Evolutionary conservation across 768 basidiomycete genomes (phyloP).

Genomic region (Mycena galopus): DNA sequence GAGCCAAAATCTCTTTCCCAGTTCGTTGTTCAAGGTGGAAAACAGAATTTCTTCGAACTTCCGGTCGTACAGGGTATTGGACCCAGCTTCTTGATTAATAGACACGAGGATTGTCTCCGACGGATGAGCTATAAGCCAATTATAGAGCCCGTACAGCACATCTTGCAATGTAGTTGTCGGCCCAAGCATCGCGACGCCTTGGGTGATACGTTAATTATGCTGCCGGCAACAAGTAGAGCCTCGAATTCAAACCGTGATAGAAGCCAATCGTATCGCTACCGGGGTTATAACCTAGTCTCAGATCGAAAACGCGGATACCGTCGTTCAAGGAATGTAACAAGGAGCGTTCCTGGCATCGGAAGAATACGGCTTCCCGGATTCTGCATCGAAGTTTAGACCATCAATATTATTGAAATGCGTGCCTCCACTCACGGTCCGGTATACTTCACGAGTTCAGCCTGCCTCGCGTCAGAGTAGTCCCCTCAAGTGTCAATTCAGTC

Average conservation of each 20-base stretch:
- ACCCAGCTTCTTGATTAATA: constrained; percentile 35
- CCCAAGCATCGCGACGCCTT: constrained; percentile 31
- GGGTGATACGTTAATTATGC: not conserved
- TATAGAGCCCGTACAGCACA: constrained; percentile 34
- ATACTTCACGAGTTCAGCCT: constrained; percentile 56
- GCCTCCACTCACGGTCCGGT: constrained; percentile 55
- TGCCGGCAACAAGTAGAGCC: not conserved
- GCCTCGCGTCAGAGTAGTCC: constrained; percentile 59
- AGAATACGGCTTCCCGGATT: constrained; percentile 25
- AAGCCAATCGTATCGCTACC: constrained; percentile 65
- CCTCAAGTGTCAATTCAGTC: constrained; percentile 42
- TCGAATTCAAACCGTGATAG: constrained; percentile 54
- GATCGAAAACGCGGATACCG: constrained; percentile 65
- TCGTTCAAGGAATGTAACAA: constrained; percentile 61
- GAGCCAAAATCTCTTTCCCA: constrained; percentile 30
- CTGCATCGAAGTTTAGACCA: not conserved
- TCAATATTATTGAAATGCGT: too few relatives aligned
- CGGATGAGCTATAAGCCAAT: constrained; percentile 34
- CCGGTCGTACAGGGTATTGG: constrained; percentile 29
- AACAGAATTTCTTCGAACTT: constrained; percentile 30
- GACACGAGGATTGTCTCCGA: constrained; percentile 35
- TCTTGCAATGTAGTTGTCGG: constrained; percentile 35
- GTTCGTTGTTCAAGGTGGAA: constrained; percentile 14
- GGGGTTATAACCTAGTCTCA: constrained; percentile 63
- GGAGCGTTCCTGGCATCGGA: constrained; percentile 55